A percentile compares a stretch with the other conserved stretches of the same genome.
Conservation (phyloP, 257 asterid species). For the Voacanga thouarsii region DNA sequence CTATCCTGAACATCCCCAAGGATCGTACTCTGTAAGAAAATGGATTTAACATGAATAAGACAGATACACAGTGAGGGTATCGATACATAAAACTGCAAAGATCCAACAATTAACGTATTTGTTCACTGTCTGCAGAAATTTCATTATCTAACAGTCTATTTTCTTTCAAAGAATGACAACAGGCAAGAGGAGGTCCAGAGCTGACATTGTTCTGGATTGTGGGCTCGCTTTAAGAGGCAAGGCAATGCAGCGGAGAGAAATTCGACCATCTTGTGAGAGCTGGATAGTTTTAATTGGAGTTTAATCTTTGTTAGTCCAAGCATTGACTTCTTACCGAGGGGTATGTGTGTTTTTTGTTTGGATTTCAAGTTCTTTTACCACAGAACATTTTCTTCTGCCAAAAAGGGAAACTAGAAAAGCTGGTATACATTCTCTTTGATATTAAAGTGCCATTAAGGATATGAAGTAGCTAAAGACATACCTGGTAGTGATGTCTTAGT, state of each 20-base stretch:
- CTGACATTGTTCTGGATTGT: neutral
- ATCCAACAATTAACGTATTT: neutral
- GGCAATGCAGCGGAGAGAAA: neutral
- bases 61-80: neutral
- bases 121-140: neutral
- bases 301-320: neutral
- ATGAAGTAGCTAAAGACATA: neutral
- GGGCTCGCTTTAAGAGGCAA: neutral
- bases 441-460: neutral
- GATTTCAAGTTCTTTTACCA: neutral
- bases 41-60: neutral
- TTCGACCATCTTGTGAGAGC: neutral
- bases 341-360: neutral
- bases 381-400: neutral
- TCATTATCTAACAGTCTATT: neutral
- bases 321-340: neutral
- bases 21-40: neutral
- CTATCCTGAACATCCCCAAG: neutral
- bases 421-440: neutral
- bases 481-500: constrained; percentile 28
- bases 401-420: neutral
- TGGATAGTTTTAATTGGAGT: neutral
- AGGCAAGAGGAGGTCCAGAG: neutral
- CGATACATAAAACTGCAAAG: neutral
- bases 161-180: neutral